These are phyloP conservation scores for Apiospora saccharicola DNA, from an alignment of 2,329 filamentous ascomycete species.

Conservation along the genomic window DNA sequence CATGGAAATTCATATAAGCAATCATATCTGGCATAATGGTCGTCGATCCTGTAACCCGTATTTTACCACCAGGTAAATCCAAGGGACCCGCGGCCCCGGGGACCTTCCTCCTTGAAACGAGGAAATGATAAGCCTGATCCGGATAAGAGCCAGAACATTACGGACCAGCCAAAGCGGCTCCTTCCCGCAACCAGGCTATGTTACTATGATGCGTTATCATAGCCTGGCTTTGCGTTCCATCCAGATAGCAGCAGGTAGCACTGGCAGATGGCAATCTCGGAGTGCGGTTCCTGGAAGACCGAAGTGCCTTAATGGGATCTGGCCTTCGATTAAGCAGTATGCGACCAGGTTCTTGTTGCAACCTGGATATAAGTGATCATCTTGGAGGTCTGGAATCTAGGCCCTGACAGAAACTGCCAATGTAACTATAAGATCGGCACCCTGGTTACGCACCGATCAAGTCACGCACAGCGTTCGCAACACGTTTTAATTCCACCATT, in stretches of 20 bases:
- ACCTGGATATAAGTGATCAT: too few species aligned
- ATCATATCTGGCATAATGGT: background rate
- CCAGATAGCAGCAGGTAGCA: background rate
- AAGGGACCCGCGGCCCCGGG: background rate
- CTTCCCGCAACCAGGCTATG: background rate
- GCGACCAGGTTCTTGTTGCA: background rate
- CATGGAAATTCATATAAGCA: background rate
- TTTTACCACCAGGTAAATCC: background rate
- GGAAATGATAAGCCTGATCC: background rate
- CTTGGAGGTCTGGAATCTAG: background rate
- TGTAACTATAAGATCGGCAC: background rate
- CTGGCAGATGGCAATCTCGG: background rate
- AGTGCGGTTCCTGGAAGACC: background rate
- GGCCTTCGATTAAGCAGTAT: background rate
- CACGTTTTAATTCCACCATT: too few species aligned
- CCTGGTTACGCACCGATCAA: too few species aligned
- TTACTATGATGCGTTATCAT: background rate
- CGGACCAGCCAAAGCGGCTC: background rate
- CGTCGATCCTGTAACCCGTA: slow-evolving; percentile 1
- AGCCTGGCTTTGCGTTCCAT: background rate
- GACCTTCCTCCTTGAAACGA: background rate
- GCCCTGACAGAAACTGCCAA: background rate
- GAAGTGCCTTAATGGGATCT: background rate
- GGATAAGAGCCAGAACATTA: background rate
- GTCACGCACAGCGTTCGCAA: too few species aligned